Conservation (phyloP, 768 basidiomycete species). For the Candolleomyces eurysporus region DNA sequence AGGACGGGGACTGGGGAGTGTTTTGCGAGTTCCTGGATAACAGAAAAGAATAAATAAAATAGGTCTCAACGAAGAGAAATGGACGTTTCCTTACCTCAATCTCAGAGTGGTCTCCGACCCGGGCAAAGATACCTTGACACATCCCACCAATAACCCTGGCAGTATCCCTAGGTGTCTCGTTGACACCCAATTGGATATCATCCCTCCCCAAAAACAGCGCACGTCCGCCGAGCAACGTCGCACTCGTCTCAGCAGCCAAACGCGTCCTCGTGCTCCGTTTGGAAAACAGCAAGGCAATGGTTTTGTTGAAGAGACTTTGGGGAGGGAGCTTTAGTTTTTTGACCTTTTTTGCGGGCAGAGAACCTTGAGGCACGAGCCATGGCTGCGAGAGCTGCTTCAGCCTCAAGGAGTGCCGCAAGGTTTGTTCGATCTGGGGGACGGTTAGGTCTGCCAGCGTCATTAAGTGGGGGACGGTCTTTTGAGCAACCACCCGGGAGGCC, state of each 20-base stretch:
- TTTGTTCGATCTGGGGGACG: constrained; percentile 64
- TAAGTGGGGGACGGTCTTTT: constrained; percentile 55
- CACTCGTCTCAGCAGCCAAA: constrained; percentile 81
- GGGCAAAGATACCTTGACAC: constrained; percentile 96
- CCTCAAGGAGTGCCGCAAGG: constrained; percentile 61
- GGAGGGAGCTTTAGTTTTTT: constrained; percentile 56
- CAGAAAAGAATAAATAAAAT: constrained; percentile 1
- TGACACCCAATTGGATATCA: constrained; percentile 96
- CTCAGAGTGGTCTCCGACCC: constrained; percentile 90
- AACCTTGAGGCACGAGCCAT: constrained; percentile 61
- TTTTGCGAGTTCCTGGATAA: constrained; percentile 75
- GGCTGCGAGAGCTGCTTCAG: constrained; percentile 65
- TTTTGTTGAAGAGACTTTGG: constrained; percentile 77
- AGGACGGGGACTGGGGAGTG: constrained; percentile 92
- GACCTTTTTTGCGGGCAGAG: constrained; percentile 27
- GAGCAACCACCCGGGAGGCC: no score
- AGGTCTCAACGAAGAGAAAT: neutral
- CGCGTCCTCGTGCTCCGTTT: constrained; percentile 95
- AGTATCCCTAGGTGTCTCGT: constrained; percentile 83
- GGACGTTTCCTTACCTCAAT: constrained; percentile 65
- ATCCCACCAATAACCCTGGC: constrained; percentile 89
- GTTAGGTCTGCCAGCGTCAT: constrained; percentile 89
- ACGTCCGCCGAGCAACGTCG: constrained; percentile 77
- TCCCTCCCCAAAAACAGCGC: constrained; percentile 86
- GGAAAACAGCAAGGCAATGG: constrained; percentile 86